Conservation (phyloP, 2,329 filamentous ascomycete genomes). For the Moelleriella libera region DNA sequence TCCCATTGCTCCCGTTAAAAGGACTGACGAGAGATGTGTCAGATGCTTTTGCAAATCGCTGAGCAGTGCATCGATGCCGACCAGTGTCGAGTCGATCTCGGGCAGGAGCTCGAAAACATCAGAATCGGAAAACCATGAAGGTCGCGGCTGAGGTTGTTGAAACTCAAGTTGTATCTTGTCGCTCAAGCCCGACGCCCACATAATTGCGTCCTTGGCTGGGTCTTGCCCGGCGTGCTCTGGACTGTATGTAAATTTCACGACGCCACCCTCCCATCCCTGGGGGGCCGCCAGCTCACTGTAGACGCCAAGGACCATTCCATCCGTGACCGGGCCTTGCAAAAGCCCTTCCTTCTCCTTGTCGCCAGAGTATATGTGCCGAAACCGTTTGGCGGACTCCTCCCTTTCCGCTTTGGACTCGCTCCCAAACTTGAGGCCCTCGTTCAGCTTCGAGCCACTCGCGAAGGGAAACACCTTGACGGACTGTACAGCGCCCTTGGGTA, state of each 20-base stretch:
- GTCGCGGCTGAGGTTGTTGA: conserved; percentile 56
- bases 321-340: conserved; percentile 73
- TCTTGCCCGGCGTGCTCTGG: conserved; percentile 20
- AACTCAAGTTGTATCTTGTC: conserved; percentile 61
- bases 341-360: conserved; percentile 43
- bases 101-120: conserved; percentile 40
- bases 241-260: conserved; percentile 57
- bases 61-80: conserved; percentile 72
- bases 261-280: conserved; percentile 66
- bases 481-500: conserved; percentile 50
- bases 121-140: conserved; percentile 35
- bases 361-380: conserved; percentile 57
- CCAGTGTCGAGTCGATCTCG: conserved; percentile 45
- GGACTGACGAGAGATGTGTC: conserved; percentile 72
- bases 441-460: conserved; percentile 38
- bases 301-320: conserved; percentile 63
- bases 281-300: conserved; percentile 38
- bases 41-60: conserved; percentile 62
- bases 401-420: conserved; percentile 74
- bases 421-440: conserved; percentile 67
- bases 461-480: conserved; percentile 75
- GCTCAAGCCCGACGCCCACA: conserved; percentile 71
- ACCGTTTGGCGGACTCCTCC: conserved; percentile 59
- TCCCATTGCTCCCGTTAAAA: conserved; percentile 79
- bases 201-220: conserved; percentile 30